Evolutionary conservation across 2,329 filamentous ascomycete genomes (phyloP), one percentile per base, ranked within the genome.

Genomic region (Gaeumannomyces tritici): DNA sequence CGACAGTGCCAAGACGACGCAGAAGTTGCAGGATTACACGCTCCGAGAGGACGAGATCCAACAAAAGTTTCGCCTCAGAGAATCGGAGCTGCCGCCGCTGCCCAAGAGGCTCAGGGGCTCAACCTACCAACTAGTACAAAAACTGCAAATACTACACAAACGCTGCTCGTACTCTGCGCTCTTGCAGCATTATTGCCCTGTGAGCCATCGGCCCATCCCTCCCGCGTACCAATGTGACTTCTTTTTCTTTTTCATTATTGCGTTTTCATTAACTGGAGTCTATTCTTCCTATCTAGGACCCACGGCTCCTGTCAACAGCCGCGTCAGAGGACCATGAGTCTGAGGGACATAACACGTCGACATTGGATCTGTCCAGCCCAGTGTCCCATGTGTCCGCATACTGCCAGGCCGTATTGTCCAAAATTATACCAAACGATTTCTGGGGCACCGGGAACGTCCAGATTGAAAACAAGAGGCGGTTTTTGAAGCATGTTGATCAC

Each of bases 1-100:
- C 21, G 83, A 95, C 71, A 72, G 71, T 27, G 81, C 76, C 59
- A 83, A 90, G 69, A 93, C 88, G 0, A 78, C 84, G 0, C 89
- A 93, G 68, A 83, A 83, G 29, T 87, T 93, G 69, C 90, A 91
- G 69, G 92, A 96, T 72, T 96, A 96, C 71, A 93, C 89, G 0
- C 73, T 91, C 13, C 87, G 93, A 24, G 93, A 98, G 70, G 83
- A 90, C 13, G 93, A 98, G 70, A 93, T 97, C 24, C 66, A 70
- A 11, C 67, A 69, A 15, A 74, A 73, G 61, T 76, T 77, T 47
- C 26, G 35, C 24, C 70, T 71, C 9, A 70, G 65, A 9, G 71
- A 64, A 28, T 13, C 31, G 54, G 7, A 61, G 31, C 67, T 72
- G 65, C 63, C 72, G 26, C 74, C 79, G 61, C 67, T 85, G 6